Conservation (phyloP, 176 grass and related monocot species). For the barley (Hordeum vulgare) region MorexV3_pseudomolecules_assembly NC_058521.1:489465104-489465603, state of each 20-base stretch:
- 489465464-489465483: slow-evolving; percentile 99
- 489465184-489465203: slow-evolving; percentile 62
- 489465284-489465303: slow-evolving; percentile 96
- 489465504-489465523: neutral
- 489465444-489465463: slow-evolving; percentile 95
- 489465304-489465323: slow-evolving; percentile 19
- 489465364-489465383: neutral
- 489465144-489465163: neutral
- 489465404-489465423: slow-evolving; percentile 81
- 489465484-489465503: slow-evolving; percentile 29
- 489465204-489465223: slow-evolving; percentile 98
- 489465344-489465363: neutral
- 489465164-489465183: slow-evolving; percentile 16
- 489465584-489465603: neutral
- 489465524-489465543: neutral
- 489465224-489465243: slow-evolving; percentile 67
- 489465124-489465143: neutral
- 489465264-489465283: slow-evolving; percentile 98
- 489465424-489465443: slow-evolving; percentile 97
- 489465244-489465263: slow-evolving; percentile 74
- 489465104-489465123: neutral
- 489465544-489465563: neutral
- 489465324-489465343: neutral
- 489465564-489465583: neutral
- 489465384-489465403: slow-evolving; percentile 37